Evolutionary conservation across 2,329 filamentous ascomycete genomes (phyloP).

Genomic region (Drechslerella stenobrocha): DNA sequence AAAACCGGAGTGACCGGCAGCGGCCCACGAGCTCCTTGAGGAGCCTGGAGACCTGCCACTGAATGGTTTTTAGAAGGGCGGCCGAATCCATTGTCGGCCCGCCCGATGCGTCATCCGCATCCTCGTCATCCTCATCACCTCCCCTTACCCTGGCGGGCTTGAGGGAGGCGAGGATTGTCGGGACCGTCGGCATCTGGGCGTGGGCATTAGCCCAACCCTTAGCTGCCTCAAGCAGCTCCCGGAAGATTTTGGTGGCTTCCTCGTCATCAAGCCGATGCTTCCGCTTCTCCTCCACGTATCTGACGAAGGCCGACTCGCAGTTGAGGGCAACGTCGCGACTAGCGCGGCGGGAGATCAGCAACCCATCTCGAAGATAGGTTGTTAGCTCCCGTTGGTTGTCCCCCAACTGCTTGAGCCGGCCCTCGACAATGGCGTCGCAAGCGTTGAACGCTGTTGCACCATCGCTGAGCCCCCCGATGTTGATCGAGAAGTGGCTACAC

Average conservation of each 20-base stretch:
- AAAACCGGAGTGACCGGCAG: constrained; percentile 54
- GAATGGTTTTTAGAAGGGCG: constrained; percentile 8
- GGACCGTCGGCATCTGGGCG: constrained; percentile 1
- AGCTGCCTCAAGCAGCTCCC: constrained; percentile 29
- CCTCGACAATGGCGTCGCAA: constrained; percentile 54
- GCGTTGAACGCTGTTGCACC: constrained; percentile 51
- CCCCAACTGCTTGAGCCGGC: constrained; percentile 52
- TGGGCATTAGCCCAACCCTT: constrained; percentile 21
- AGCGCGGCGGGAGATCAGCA: constrained; percentile 25
- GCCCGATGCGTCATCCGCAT: constrained; percentile 5
- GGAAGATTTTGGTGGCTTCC: constrained; percentile 15
- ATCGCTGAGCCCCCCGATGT: constrained; percentile 10
- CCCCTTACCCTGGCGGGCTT: constrained; percentile 24
- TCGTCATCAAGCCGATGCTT: constrained; percentile 25
- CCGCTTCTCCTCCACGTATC: constrained; percentile 47
- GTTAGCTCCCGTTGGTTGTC: constrained; percentile 51
- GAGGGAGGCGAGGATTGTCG: constrained; percentile 2
- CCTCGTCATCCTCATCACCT: constrained; percentile 42
- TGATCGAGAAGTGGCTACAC: constrained; percentile 55
- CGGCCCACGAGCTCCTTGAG: constrained; percentile 54
- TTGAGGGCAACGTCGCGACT: constrained; percentile 10
- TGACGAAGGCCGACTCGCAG: constrained; percentile 19
- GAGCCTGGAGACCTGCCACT: constrained; percentile 15
- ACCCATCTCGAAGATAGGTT: constrained; percentile 24
- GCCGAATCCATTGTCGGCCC: constrained; percentile 1